Evolutionary conservation across 1,284 basidiomycete species (phyloP).

Genomic region (Cronartium ribicola): DNA sequence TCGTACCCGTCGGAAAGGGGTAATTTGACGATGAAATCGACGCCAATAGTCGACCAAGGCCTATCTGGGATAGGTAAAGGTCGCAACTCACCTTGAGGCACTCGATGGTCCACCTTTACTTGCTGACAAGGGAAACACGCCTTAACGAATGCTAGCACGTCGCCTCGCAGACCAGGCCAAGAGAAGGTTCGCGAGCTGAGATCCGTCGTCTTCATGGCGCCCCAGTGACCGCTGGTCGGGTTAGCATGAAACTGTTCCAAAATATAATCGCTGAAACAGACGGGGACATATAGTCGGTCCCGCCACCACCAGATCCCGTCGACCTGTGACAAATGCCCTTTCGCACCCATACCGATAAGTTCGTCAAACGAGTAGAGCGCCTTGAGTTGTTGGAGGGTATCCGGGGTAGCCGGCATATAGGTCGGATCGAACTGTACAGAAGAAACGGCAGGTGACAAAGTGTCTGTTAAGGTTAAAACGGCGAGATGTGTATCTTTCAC

Average conservation of each 20-base stretch:
- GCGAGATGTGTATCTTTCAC: too few relatives aligned
- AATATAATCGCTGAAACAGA: background rate
- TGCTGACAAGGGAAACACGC: slow-evolving; percentile 9
- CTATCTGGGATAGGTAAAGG: slow-evolving; percentile 49
- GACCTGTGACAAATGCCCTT: background rate
- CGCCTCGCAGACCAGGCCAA: background rate
- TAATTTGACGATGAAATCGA: slow-evolving; percentile 57
- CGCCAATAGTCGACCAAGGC: slow-evolving; percentile 55
- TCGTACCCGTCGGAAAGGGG: slow-evolving; percentile 52
- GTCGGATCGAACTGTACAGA: background rate
- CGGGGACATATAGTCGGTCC: background rate
- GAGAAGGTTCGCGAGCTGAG: background rate
- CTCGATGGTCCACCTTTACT: background rate
- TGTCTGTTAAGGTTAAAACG: background rate
- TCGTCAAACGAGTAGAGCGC: background rate
- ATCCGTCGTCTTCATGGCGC: background rate
- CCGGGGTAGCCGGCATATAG: background rate
- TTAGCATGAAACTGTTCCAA: background rate
- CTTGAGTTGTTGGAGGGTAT: background rate
- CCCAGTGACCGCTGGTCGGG: background rate
- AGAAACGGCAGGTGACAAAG: background rate
- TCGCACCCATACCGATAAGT: background rate
- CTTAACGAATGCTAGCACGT: background rate
- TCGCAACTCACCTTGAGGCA: slow-evolving; percentile 50
- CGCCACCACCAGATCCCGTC: background rate